Evolutionary conservation across 73 alveolate genomes (phyloP).

Genomic region (Blepharisma japonicum): DNA sequence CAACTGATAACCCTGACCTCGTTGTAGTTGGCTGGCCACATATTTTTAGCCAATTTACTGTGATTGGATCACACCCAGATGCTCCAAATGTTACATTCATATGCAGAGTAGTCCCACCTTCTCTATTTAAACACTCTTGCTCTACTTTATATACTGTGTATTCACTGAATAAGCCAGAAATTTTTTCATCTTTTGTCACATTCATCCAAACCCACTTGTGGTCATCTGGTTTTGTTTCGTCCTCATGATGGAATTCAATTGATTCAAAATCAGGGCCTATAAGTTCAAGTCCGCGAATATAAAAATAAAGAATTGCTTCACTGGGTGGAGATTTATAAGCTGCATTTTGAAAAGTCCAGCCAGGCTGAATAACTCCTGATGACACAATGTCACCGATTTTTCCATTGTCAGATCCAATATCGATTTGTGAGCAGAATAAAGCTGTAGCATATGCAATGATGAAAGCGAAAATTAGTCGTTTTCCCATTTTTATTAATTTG

Average conservation of each 20-base stretch:
- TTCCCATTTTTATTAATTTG: too few species aligned
- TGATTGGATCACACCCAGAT: not conserved
- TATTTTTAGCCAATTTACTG: not conserved
- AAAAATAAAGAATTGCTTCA: not conserved
- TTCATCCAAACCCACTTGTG: not conserved
- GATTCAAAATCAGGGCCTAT: not conserved
- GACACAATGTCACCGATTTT: not conserved
- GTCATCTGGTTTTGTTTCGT: not conserved
- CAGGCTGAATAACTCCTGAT: not conserved
- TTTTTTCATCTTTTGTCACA: not conserved
- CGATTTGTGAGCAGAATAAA: constrained; percentile 5
- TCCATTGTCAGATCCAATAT: not conserved
- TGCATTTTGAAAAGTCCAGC: not conserved
- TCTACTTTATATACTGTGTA: not conserved
- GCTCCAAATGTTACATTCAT: not conserved
- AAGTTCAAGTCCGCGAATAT: not conserved
- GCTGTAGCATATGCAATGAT: not conserved
- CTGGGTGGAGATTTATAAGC: not conserved
- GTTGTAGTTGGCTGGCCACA: not conserved
- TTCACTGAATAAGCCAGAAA: not conserved
- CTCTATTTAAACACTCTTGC: not conserved
- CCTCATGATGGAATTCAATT: not conserved
- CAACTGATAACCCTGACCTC: not conserved
- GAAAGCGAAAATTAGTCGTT: too few species aligned
- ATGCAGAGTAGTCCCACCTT: not conserved